Percentiles rank a stretch among this genome's conserved stretches.
phyloP scores from a whole-genome alignment of 73 alveolate genomes.

The Paramecium octaurelia region DNA sequence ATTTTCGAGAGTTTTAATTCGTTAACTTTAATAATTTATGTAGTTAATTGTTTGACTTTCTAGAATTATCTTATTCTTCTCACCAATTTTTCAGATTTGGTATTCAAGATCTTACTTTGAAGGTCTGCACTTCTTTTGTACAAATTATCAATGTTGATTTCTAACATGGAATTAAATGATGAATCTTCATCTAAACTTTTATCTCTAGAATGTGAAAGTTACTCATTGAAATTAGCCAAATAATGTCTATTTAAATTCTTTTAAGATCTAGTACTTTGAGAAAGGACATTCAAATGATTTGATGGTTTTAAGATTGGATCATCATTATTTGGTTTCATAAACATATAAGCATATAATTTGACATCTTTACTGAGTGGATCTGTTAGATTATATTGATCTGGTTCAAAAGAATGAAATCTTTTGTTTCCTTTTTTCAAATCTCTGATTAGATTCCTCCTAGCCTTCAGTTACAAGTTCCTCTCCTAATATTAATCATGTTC shows the following conservation, averaged over 20 bases:
- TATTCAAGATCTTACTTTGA: neutral
- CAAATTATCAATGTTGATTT: constrained; percentile 25
- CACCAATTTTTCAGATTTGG: neutral
- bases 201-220: neutral
- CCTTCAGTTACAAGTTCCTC: neutral
- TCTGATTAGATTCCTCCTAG: neutral
- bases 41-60: neutral
- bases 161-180: constrained; percentile 1
- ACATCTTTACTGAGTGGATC: constrained; percentile 23
- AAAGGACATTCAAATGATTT: neutral
- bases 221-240: neutral
- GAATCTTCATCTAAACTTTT: constrained; percentile 4
- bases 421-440: neutral
- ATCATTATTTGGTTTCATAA: neutral
- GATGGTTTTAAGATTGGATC: neutral
- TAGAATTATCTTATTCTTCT: constrained; percentile 5
- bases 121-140: neutral
- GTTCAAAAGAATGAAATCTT: constrained; percentile 10
- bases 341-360: constrained; percentile 16
- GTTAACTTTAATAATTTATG: neutral
- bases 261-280: neutral
- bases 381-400: neutral
- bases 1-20: neutral
- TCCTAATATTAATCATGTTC: neutral
- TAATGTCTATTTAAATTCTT: neutral